Evolutionary conservation across 768 basidiomycete species (phyloP), one percentile per base, ranked within the genome.

Genomic region (Lenzites betulinus): DNA sequence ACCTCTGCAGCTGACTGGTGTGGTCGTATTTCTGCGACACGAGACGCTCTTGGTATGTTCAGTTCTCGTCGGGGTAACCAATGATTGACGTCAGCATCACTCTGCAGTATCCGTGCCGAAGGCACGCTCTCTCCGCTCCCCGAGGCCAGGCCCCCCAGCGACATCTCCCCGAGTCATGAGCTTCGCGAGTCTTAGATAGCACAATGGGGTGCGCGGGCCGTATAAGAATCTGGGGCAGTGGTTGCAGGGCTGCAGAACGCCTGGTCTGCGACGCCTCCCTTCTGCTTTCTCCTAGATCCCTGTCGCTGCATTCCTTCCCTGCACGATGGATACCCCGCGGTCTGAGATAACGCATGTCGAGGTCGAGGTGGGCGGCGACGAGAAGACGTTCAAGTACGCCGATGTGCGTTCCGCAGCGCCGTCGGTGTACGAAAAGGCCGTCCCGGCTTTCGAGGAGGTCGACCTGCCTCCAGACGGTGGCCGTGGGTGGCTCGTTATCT

Each of bases 291-390:
- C 26, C 42, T 39, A 39, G 38, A 39, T 39, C 41, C 52, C 57
- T 48, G 20, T 25, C 26, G 36, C 51, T 52, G 52, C 16, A 54
- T 46, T 26, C 47, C 25, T 25, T 35, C 16, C 51, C 6, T 11
- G 30, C 50, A 42, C 61, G 35, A 67, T 67, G 66, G 66, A 67
- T 36, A 67, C 63, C 22, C 66, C 66, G 22, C 36, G 54, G 51
- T 67, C 66, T n/a, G 66, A 67, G 44, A 67, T 58, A 38, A 67
- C 66, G 46, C 63, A 59, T 23, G 61, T 67, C 30, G 63, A 59
- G 22, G 46, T 54, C 35, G 35, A 43, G 22, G 53, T 51, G 20
- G 56, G 36, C 44, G 44, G 25, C 12, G 44, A 23, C 44, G 44
- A 64, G 47, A 60, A 58, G 58, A 47, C 54, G 28, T 51, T 33